Percentiles rank a stretch among this genome's conserved stretches.
These are phyloP conservation scores for Fimicolochytrium jonesii DNA, from an alignment of 192 early-diverging fungal genomes.

Conservation along the genomic window DNA sequence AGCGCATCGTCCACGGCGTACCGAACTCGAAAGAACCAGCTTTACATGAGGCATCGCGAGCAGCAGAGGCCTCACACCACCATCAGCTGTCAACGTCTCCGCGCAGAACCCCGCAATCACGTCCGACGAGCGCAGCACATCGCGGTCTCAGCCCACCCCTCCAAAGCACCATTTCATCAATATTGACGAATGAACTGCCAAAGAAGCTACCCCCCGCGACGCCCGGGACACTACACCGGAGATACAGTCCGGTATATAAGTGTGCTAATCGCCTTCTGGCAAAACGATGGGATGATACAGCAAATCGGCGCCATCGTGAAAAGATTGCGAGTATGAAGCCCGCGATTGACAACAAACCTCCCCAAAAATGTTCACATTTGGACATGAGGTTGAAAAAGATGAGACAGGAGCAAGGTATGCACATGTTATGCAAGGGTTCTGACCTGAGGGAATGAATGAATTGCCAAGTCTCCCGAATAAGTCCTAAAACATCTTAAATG, in stretches of 20 bases:
- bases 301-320: slow-evolving; percentile 33
- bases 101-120: no score
- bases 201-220: slow-evolving; percentile 34
- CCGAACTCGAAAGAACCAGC: no score
- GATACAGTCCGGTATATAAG: slow-evolving; percentile 38
- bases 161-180: no score
- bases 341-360: slow-evolving; percentile 36
- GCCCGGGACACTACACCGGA: slow-evolving; percentile 25
- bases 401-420: slow-evolving; percentile 28
- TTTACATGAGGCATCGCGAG: no score
- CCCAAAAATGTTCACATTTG: slow-evolving; percentile 36
- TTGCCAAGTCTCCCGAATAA: neutral
- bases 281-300: slow-evolving; percentile 48
- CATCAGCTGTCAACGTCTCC: no score
- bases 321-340: slow-evolving; percentile 47
- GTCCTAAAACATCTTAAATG: neutral
- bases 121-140: no score
- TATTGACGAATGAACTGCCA: no score
- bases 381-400: slow-evolving; percentile 31
- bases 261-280: slow-evolving; percentile 43
- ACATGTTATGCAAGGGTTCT: neutral
- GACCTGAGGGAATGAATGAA: neutral
- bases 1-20: no score
- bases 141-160: no score
- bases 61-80: no score